phyloP scores from a whole-genome alignment of 495 filamentous ascomycete genomes.

The Trichocladium uniseriatum region DNA sequence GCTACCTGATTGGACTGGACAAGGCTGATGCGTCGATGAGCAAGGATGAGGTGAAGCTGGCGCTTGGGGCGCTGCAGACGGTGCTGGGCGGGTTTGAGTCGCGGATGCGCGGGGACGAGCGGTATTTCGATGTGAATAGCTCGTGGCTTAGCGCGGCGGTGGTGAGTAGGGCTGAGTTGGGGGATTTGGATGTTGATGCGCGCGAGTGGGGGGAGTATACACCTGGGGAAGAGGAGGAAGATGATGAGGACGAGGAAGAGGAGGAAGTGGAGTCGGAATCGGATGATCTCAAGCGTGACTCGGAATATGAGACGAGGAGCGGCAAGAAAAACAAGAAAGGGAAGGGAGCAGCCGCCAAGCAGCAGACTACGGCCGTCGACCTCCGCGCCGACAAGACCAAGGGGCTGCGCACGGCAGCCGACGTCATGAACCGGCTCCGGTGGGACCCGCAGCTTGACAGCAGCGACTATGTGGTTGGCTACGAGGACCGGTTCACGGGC shows the following conservation, averaged over 20 bases:
- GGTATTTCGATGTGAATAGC: conserved; percentile 38
- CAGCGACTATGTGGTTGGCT: conserved; percentile 61
- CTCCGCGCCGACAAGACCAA: conserved; percentile 14
- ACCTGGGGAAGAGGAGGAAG: conserved; percentile 30
- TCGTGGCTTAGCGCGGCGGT: conserved; percentile 41
- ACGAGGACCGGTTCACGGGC: conserved; percentile 65
- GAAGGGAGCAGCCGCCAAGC: not conserved
- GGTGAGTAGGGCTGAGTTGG: conserved; percentile 30
- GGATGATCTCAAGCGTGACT: not conserved
- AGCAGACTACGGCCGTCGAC: conserved; percentile 5
- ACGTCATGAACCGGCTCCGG: conserved; percentile 63
- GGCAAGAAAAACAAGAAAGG: conserved; percentile 15
- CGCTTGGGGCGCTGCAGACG: conserved; percentile 28
- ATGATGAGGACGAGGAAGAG: conserved; percentile 27
- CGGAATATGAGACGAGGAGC: not conserved
- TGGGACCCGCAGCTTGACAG: conserved; percentile 59
- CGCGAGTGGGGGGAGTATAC: conserved; percentile 42
- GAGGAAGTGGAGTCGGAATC: conserved; percentile 9
- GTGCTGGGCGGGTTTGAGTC: conserved; percentile 40
- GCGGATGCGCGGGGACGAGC: conserved; percentile 35
- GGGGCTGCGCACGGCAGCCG: conserved; percentile 39
- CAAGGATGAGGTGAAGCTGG: conserved; percentile 25
- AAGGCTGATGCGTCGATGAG: conserved; percentile 14
- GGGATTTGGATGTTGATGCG: conserved; percentile 32
- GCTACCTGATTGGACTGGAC: conserved; percentile 49